These are phyloP conservation scores for Ilex asprella DNA, from an alignment of 257 asterid genomes.

Conservation along the genomic window DNA sequence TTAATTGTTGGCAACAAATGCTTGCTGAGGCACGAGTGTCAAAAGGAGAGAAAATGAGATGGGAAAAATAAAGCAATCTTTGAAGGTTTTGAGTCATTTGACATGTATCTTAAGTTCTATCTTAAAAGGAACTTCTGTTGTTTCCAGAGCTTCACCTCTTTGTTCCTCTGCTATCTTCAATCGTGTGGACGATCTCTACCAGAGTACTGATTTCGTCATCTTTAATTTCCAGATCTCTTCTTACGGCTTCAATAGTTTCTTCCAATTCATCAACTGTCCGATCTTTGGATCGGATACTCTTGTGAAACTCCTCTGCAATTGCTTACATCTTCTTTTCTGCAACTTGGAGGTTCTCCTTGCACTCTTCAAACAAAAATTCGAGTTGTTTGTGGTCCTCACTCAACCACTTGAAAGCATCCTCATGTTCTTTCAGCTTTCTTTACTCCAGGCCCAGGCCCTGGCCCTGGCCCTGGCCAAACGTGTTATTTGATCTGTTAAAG, in stretches of 20 bases:
- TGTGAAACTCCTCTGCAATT: constrained; percentile 40
- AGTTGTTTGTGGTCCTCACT: constrained; percentile 39
- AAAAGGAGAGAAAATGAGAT: too few relatives aligned
- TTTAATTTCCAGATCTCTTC: constrained; percentile 75
- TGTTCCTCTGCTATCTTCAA: constrained; percentile 62
- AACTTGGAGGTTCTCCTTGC: constrained; percentile 43
- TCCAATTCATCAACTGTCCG: constrained; percentile 53
- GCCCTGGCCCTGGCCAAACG: constrained; percentile 22
- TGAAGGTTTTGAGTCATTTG: too few relatives aligned
- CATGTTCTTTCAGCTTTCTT: constrained; percentile 46
- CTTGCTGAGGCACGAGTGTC: too few relatives aligned
- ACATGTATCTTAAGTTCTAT: constrained; percentile 14
- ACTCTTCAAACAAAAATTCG: constrained; percentile 29
- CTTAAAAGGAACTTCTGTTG: constrained; percentile 44
- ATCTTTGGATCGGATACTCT: constrained; percentile 29
- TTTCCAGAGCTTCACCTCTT: constrained; percentile 58
- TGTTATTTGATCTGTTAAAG: constrained; percentile 32
- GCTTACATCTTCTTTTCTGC: constrained; percentile 50
- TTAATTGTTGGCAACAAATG: too few relatives aligned
- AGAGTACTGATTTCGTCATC: constrained; percentile 56
- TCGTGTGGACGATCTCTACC: constrained; percentile 52
- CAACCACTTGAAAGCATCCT: constrained; percentile 38
- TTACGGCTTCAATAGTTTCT: constrained; percentile 49
- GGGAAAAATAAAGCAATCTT: too few relatives aligned
- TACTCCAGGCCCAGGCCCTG: constrained; percentile 40